A percentile compares a stretch with the other conserved stretches of the same genome.
Evolutionary conservation across 371 early-diverging fungal genomes (phyloP).

Genomic region (Mortierella polycephala): DNA sequence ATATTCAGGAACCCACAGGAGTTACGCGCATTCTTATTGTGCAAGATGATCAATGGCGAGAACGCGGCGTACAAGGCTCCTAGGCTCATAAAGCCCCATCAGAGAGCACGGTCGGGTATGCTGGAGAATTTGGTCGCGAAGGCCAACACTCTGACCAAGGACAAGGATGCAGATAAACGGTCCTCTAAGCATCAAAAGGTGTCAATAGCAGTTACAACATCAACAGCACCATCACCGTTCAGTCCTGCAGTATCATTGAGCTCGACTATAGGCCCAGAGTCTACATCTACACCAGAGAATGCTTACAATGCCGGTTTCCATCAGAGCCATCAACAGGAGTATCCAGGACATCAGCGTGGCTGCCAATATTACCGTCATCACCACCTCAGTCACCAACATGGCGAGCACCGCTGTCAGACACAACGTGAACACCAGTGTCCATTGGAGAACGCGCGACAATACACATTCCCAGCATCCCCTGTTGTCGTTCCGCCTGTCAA

Average conservation of each 20-base stretch:
- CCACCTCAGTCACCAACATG: background rate
- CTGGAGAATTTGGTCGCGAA: conserved; percentile 58
- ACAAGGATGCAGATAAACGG: conserved; percentile 37
- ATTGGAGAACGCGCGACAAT: background rate
- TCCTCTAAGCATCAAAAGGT: conserved; percentile 24
- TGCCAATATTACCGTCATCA: background rate
- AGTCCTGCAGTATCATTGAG: background rate
- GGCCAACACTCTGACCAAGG: conserved; percentile 39
- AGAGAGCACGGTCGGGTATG: conserved; percentile 60
- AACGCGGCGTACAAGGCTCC: conserved; percentile 81
- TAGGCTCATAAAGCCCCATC: conserved; percentile 63
- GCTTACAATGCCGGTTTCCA: too few relatives aligned
- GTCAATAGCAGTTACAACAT: background rate
- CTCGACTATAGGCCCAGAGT: too few relatives aligned
- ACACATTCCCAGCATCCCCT: background rate
- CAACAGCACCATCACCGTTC: background rate
- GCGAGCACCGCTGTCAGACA: background rate
- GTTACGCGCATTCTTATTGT: conserved; percentile 67
- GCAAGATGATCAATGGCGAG: conserved; percentile 82
- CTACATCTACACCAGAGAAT: too few relatives aligned
- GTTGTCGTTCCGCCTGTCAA: background rate
- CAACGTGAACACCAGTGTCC: background rate
- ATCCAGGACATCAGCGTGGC: background rate
- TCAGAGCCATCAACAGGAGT: background rate
- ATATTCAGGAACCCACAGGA: conserved; percentile 62